phyloP scores from a whole-genome alignment of 192 early-diverging fungal genomes.

The Coemansia sp. region DNA sequence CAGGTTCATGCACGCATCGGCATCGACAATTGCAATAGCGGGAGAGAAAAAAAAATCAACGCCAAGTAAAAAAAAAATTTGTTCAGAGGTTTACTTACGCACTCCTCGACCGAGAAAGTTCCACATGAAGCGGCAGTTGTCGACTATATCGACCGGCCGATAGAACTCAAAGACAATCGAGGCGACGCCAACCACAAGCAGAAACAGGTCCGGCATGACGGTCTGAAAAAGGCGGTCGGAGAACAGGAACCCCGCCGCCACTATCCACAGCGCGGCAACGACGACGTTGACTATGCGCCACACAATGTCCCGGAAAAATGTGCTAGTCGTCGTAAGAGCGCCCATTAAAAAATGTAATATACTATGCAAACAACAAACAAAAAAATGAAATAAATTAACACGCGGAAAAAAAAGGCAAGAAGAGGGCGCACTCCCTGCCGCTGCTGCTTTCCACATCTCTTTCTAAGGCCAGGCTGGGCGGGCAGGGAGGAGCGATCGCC shows the following conservation, averaged over 20 bases:
- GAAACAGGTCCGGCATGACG: constrained; percentile 39
- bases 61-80: neutral
- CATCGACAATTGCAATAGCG: neutral
- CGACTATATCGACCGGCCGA: constrained; percentile 31
- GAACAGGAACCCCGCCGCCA: constrained; percentile 39
- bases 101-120: constrained; percentile 54
- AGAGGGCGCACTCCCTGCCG: neutral
- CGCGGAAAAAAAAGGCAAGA: neutral
- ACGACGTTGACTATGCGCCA: constrained; percentile 49
- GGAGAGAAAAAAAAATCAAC: neutral
- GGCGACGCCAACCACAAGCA: constrained; percentile 31
- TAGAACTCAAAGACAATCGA: constrained; percentile 48
- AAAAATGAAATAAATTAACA: neutral
- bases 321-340: neutral
- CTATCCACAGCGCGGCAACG: constrained; percentile 47
- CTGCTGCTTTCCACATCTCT: neutral
- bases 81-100: constrained; percentile 23
- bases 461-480: neutral
- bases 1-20: neutral
- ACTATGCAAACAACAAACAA: neutral
- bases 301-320: constrained; percentile 18
- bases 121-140: constrained; percentile 53
- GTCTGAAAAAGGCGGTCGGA: constrained; percentile 35
- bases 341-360: neutral
- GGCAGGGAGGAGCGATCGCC: neutral